Base-by-base conservation (phyloP, 1,139 yeast species). In the Sugiyamaella novakii region DNA sequence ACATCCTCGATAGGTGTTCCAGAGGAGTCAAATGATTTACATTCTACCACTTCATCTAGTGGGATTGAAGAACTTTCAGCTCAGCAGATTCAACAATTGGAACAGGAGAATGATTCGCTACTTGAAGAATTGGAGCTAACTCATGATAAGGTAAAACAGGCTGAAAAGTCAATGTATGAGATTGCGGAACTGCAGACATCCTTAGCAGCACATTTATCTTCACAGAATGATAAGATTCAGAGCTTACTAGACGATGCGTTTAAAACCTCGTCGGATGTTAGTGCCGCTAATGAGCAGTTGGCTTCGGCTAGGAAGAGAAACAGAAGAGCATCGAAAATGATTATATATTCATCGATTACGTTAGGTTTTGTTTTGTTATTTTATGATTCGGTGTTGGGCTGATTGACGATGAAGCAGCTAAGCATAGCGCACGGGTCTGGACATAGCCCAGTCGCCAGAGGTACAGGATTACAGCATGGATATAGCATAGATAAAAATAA, bases 131-230 rank as follows among this genome's bases (percentile, higher is more conserved):
- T 91, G 38, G 78, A 80, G 48, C 58, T 62, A 22, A 63, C 70
- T 2, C 62, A 70, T 15, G 66, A 66, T 38, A 68, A 70, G 53
- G 74, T 74, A 1, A 61, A 64, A 47, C 61, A 64, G 54, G 79
- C 92, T n/a, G 94, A 89, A 63, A 76, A 75, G 52, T 81, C 95
- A 1, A 82, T 91, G 71, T 69, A 83, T 47, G 97, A 89, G 62
- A 85, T 92, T 44, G 79, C 92, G 1, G 80, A 83, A 49, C 68
- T 92, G 55, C 95, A 89, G 61, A 76, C 84, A 27, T 95, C 88
- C 60, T 73, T 92, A 53, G 77, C 89, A 3, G 73, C 83, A 45
- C 95, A 91, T 62, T 71, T 92, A 46, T 81, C 82, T 29, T 69
- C 80, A 0, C 98, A 92, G 66, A 81, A 87, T 3, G 85, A 83